Conservation (phyloP, 495 filamentous ascomycete species). For the Apodospora peruviana region DNA sequence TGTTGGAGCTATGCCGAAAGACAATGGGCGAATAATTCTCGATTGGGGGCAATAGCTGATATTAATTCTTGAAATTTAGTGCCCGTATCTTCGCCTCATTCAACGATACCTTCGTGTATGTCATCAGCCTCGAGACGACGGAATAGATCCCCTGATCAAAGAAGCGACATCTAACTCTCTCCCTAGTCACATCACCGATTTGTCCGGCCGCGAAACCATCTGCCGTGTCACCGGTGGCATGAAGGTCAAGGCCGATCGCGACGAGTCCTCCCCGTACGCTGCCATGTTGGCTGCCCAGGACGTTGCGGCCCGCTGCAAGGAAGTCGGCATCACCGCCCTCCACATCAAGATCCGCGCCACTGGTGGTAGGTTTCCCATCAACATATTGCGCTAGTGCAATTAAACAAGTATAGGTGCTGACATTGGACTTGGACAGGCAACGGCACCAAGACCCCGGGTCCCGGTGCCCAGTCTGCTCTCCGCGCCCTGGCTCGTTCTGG, state of each 20-base stretch:
- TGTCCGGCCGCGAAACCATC: constrained; percentile 85
- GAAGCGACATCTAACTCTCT: constrained; percentile 1
- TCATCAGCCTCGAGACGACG: constrained; percentile 84
- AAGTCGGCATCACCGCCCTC: constrained; percentile 95
- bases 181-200: neutral
- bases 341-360: constrained; percentile 99
- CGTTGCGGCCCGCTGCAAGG: constrained; percentile 96
- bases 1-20: neutral
- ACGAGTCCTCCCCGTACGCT: constrained; percentile 98
- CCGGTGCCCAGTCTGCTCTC: constrained; percentile 97
- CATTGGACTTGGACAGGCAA: constrained; percentile 52
- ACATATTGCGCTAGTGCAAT: neutral
- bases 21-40: too few relatives aligned
- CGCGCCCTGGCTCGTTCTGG: constrained; percentile 95
- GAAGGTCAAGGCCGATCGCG: constrained; percentile 99
- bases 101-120: constrained; percentile 85
- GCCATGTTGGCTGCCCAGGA: constrained; percentile 99
- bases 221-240: constrained; percentile 98
- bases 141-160: neutral
- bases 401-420: constrained; percentile 1
- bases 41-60: constrained; percentile 6
- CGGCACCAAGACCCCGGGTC: constrained; percentile 98
- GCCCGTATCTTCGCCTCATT: constrained; percentile 99
- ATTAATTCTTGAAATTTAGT: constrained; percentile 38
- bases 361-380: constrained; percentile 59